Evolutionary conservation across 2,329 filamentous ascomycete genomes (phyloP), one percentile per base, ranked within the genome.

Genomic region (Knoxdaviesia capensis): DNA sequence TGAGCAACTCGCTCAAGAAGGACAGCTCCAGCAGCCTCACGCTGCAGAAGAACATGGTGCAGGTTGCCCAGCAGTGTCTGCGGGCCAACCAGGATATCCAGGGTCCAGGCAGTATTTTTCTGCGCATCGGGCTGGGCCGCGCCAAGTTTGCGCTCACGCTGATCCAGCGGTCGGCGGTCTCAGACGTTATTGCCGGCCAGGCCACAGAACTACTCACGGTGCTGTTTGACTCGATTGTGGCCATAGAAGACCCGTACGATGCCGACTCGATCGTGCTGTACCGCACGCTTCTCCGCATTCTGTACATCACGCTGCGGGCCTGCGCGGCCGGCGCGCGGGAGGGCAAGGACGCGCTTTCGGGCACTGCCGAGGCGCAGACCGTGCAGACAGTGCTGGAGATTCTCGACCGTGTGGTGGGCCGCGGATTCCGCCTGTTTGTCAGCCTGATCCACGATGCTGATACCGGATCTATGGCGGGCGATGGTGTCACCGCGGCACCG

Each of bases 61-160:
- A 78, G 44, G 79, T 92, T 39, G 76, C 82, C 6, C 71, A 76
- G 48, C 77, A 83, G 50, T 93, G 86, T 52, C 65, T 98, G 44
- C 64, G 71, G 41, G 77, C 85, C 5, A 96, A 94, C 55, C 74
- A 78, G 44, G 69, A 74, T 40, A 70, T 68, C 6, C 75, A 77
- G 40, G 74, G 81, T 1, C 77, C 86, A 1, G 80, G 90, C 51
- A 74, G 74, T 39, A 77, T 94, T n/a, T 93, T 94, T 50, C 69
- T 80, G 39, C 73, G 79, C 45, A 69, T 96, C 31, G 74, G 82
- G 34, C 73, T 85, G 49, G 69, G 77, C 7, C 71, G 90, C 39
- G 80, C 82, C 29, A 83, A 87, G 47, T 70, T 98, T 47, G 77
- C 84, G 1, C 75, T 94, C 49, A 77, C 84, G 42, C 61, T 98